phyloP scores from a whole-genome alignment of 2,329 filamentous ascomycete genomes.

The Fusarium sp. region DNA sequence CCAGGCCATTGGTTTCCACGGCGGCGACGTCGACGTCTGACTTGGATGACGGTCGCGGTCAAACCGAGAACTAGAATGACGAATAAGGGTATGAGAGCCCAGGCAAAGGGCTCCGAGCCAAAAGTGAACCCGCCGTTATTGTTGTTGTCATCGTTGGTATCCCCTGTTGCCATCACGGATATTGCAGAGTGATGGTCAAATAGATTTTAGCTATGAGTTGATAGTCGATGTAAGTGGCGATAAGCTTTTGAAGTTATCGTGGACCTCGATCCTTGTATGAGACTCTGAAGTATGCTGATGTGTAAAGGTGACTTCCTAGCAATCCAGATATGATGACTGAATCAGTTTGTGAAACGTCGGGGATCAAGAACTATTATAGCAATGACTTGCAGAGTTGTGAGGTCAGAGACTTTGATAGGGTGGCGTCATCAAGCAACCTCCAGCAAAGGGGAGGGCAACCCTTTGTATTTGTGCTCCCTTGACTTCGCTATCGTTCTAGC shows the following conservation, averaged over 20 bases:
- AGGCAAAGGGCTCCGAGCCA: slow-evolving; percentile 65
- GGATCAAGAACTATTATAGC: neutral
- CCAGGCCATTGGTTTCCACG: slow-evolving; percentile 31
- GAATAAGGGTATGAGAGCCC: slow-evolving; percentile 64
- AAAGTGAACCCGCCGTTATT: slow-evolving; percentile 39
- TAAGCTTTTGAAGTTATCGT: neutral
- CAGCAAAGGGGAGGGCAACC: slow-evolving; percentile 3
- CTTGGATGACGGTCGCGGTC: slow-evolving; percentile 56
- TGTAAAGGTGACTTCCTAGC: neutral
- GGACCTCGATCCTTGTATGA: neutral
- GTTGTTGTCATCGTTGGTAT: slow-evolving; percentile 25
- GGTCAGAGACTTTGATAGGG: slow-evolving; percentile 31
- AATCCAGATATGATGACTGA: neutral
- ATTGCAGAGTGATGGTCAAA: neutral
- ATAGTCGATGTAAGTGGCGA: neutral
- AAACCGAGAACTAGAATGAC: slow-evolving; percentile 57
- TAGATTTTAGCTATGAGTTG: neutral
- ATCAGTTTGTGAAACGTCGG: neutral
- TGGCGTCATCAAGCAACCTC: slow-evolving; percentile 29
- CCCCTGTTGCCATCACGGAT: slow-evolving; percentile 21
- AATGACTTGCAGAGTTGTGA: slow-evolving; percentile 1
- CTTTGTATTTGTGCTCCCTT: slow-evolving; percentile 31
- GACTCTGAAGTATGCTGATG: neutral
- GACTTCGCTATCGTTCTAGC: neutral
- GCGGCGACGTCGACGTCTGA: slow-evolving; percentile 54